Percentiles rank a stretch among this genome's conserved stretches.
Evolutionary conservation across 2,329 filamentous ascomycete species (phyloP).

Genomic region (Pseudopithomyces maydicus): DNA sequence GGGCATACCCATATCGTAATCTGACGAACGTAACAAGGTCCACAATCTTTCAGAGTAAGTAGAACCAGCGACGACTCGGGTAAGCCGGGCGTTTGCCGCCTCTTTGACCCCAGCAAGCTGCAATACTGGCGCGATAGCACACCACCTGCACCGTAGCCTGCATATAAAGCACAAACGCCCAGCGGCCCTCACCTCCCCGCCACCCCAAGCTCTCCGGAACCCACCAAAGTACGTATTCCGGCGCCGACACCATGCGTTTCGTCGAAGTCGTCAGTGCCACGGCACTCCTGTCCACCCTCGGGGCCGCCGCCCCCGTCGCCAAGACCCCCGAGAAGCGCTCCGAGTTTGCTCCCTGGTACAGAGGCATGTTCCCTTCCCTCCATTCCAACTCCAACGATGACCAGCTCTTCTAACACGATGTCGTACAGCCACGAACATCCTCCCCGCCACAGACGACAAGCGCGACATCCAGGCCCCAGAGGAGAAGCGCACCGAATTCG

Average conservation of each 20-base stretch:
- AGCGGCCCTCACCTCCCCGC: not conserved
- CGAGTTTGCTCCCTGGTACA: slow-evolving; percentile 4
- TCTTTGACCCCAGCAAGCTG: too few species aligned
- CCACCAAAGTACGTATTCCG: not conserved
- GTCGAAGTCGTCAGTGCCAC: not conserved
- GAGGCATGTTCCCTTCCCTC: too few species aligned
- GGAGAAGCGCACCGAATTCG: slow-evolving; percentile 1
- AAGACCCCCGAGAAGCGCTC: not conserved
- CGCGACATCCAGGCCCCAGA: not conserved
- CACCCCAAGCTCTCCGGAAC: too few species aligned
- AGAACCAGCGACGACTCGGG: too few species aligned
- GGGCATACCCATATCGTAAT: too few species aligned
- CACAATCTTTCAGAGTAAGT: too few species aligned
- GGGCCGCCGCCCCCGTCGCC: slow-evolving; percentile 3
- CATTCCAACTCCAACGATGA: not conserved
- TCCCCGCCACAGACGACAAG: slow-evolving; percentile 5
- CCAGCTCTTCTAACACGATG: not conserved
- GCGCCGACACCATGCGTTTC: slow-evolving; percentile 2
- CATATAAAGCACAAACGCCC: not conserved
- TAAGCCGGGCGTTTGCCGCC: too few species aligned
- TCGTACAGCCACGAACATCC: slow-evolving; percentile 2
- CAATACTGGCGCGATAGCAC: too few species aligned
- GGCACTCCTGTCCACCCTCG: slow-evolving; percentile 2
- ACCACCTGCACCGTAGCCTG: too few species aligned
- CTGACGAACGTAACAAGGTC: too few species aligned